Conservation (phyloP, 73 alveolate species). For the Effrenium voratum region DNA sequence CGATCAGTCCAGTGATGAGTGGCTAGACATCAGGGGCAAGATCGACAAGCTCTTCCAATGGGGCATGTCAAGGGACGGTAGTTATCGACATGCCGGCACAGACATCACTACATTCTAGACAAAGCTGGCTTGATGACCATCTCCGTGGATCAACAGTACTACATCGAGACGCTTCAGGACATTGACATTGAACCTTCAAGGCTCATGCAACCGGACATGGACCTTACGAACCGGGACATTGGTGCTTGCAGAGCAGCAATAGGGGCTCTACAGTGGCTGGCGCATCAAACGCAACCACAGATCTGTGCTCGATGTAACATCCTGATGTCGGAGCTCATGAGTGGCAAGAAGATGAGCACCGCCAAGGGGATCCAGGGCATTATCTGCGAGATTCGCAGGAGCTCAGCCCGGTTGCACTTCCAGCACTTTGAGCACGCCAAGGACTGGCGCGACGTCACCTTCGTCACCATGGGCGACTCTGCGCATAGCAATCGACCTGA, state of each 20-base stretch:
- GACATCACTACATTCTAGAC: neutral
- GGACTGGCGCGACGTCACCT: neutral
- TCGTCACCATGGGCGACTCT: neutral
- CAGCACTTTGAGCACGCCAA: neutral
- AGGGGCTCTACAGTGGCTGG: conserved; percentile 20
- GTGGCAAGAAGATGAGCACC: neutral
- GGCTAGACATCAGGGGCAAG: neutral
- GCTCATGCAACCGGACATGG: neutral
- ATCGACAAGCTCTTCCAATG: neutral
- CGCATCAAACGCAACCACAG: neutral
- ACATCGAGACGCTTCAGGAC: neutral
- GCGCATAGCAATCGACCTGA: neutral
- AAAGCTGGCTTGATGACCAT: too few species aligned
- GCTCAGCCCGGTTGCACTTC: neutral
- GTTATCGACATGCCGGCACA: neutral
- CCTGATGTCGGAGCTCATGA: neutral
- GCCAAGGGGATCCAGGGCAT: conserved; percentile 4
- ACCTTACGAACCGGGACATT: neutral
- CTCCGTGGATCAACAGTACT: conserved; percentile 9
- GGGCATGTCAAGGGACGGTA: neutral
- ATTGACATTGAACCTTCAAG: neutral
- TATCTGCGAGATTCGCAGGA: neutral
- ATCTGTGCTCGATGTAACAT: conserved; percentile 16
- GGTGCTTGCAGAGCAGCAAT: neutral
- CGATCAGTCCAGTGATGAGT: neutral